Evolutionary conservation across 495 filamentous ascomycete species (phyloP), one percentile per base, ranked within the genome.

Genomic region (Jackrogersella multiformis): DNA sequence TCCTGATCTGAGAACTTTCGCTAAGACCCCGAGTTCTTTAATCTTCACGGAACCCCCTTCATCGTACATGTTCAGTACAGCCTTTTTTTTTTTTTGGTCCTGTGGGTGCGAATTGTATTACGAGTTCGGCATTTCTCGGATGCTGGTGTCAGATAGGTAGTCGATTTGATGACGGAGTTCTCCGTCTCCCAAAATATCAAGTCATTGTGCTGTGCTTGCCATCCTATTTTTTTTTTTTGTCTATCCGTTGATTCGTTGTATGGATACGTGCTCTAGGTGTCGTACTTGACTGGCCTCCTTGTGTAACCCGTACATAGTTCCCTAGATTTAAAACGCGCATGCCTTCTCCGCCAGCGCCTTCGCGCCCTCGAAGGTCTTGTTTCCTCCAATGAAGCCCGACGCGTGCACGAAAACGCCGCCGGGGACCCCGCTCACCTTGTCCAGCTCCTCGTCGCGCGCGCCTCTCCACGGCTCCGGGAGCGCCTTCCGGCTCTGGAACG

Each of bases 401-500:
- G 95, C 94, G 70, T 99, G 95, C 54, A 97, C 90, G 75, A 99
- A 99, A 20, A 98, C 87, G 36, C 91, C 86, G 5, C 94, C 95
- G 24, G 80, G 79, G 4, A 95, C 81, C 0, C 92, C 92, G 32
- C 86, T 78, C 5, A 96, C 82, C 58, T 86, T 80, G 73, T 92
- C 90, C 59, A 99, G 79, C 73, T 92, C 85, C 69, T 90, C 87
- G 73, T 98, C 95, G 18, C 96, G 85, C 51, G 95, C 84, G 1
- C 96, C 95, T 51, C 93, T 88, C 95, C 95, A 99, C 15, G 85
- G 81, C 77, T 94, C 93, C 1, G 96, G 96, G 63, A 99, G 80
- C 30, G 92, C 87, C 79, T 95, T 96, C 48, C 95, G 84, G 75
- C 91, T 96, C 77, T 92, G 83, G 74, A 98, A 99, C 57, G 92